Conservation (phyloP, 768 basidiomycete genomes). For the Hericium alpestre region DNA sequence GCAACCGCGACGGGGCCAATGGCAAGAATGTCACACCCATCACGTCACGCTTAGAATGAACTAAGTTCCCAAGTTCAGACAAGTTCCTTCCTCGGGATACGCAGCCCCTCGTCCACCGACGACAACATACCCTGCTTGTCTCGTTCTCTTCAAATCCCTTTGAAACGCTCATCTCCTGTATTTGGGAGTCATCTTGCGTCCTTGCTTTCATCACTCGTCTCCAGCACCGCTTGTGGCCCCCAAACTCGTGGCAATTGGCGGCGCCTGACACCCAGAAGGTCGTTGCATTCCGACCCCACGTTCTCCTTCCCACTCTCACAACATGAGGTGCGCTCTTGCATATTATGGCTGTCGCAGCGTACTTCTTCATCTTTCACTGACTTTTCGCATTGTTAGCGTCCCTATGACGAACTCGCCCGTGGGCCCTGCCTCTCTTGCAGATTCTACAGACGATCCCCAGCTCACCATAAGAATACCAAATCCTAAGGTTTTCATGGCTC, state of each 20-base stretch:
- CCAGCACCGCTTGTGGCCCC: background rate
- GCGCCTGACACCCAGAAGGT: background rate
- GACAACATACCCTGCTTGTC: background rate
- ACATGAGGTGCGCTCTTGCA: background rate
- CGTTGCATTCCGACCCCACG: background rate
- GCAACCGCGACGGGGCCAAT: background rate
- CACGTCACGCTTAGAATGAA: conserved; percentile 18
- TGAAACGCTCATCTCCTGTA: background rate
- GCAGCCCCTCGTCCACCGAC: background rate
- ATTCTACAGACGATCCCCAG: conserved; percentile 24
- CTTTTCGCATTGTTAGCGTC: background rate
- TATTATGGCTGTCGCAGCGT: background rate
- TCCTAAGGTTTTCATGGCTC: conserved; percentile 55
- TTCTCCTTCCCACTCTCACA: background rate
- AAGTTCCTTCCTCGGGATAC: conserved; percentile 8
- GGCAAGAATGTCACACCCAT: conserved; percentile 10
- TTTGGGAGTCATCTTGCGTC: background rate
- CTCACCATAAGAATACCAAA: conserved; percentile 60
- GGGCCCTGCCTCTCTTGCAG: conserved; percentile 21
- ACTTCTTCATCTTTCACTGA: background rate
- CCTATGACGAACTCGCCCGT: conserved; percentile 15
- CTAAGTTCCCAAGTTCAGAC: conserved; percentile 17
- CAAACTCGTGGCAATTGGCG: background rate
- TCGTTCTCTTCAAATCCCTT: background rate
- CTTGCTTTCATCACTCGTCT: background rate